These are phyloP conservation scores for Stephania yunnanensis DNA, from an alignment of 164 flowering plant species.

Conservation along the genomic window DNA sequence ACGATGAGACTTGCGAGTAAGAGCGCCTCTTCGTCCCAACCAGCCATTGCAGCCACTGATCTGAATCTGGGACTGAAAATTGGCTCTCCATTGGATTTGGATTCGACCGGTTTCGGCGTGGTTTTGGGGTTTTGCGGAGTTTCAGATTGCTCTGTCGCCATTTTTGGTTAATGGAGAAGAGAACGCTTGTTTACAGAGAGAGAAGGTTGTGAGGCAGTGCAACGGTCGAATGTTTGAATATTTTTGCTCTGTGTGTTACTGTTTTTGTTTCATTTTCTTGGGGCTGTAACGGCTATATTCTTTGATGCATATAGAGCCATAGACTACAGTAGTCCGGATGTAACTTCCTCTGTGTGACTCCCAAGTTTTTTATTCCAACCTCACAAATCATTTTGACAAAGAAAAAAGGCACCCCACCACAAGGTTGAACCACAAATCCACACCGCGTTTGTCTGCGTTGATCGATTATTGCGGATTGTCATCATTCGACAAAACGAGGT, in stretches of 20 bases:
- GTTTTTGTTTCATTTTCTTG: not conserved
- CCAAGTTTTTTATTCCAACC: not conserved
- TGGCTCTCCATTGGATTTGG: conserved; percentile 16
- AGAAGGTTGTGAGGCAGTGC: not conserved
- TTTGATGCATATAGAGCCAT: not conserved
- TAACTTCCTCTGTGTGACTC: not conserved
- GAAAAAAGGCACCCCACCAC: too few species aligned
- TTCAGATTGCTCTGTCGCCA: conserved; percentile 22
- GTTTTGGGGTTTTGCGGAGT: conserved; percentile 21
- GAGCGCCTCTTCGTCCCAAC: conserved; percentile 58
- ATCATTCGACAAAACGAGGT: too few species aligned
- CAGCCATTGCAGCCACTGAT: conserved; percentile 84
- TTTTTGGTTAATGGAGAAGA: conserved; percentile 11
- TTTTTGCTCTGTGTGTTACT: not conserved
- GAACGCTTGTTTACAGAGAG: not conserved
- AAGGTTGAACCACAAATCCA: too few species aligned
- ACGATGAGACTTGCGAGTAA: conserved; percentile 60
- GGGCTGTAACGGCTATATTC: not conserved
- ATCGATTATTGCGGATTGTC: too few species aligned
- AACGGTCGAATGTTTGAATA: conserved; percentile 33
- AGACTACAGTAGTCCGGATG: not conserved
- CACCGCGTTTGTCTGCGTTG: too few species aligned
- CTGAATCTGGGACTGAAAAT: conserved; percentile 72
- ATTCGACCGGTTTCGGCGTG: conserved; percentile 9
- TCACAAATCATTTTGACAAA: too few species aligned